A percentile compares a stretch with the other conserved stretches of the same genome.
These are phyloP conservation scores for Secale cereale DNA, from an alignment of 176 grass and related monocot species.

Conservation along the genomic window DNA sequence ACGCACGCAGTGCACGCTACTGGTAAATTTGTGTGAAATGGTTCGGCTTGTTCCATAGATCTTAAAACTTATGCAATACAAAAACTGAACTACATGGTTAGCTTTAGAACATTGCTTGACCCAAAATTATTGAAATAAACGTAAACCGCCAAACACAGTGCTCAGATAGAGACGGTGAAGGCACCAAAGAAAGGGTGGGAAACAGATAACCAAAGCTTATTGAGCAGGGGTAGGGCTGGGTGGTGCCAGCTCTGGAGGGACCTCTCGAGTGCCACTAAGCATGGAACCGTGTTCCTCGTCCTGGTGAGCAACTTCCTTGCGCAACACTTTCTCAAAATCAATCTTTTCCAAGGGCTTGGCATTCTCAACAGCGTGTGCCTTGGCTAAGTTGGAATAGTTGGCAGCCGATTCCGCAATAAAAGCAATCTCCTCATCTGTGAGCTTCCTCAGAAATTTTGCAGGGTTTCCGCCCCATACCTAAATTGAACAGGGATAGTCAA, in stretches of 20 bases:
- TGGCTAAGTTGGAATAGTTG: constrained; percentile 71
- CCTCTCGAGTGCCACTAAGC: constrained; percentile 49
- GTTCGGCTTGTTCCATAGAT: constrained; percentile 27
- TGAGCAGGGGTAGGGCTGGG: constrained; percentile 56
- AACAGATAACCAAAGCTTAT: constrained; percentile 13
- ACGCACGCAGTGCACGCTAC: no score
- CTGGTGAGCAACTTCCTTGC: constrained; percentile 55
- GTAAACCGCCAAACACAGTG: constrained; percentile 28
- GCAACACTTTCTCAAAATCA: constrained; percentile 75
- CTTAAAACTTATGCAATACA: constrained; percentile 31
- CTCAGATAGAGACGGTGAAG: background rate
- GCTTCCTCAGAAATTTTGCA: constrained; percentile 84
- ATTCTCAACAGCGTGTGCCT: constrained; percentile 79
- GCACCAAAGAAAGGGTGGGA: background rate
- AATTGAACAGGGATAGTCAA: constrained; percentile 24
- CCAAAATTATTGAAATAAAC: constrained; percentile 72
- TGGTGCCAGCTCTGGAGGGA: constrained; percentile 45
- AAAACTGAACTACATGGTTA: constrained; percentile 51
- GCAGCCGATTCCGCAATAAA: constrained; percentile 75
- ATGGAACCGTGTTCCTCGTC: constrained; percentile 68
- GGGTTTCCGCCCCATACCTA: constrained; percentile 98
- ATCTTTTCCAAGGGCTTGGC: constrained; percentile 72
- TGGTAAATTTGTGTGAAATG: background rate
- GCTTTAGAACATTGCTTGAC: constrained; percentile 55
- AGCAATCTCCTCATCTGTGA: constrained; percentile 66